These are phyloP conservation scores for Serendipita indica DNA, from an alignment of 768 basidiomycete genomes.

Conservation along the genomic window DNA sequence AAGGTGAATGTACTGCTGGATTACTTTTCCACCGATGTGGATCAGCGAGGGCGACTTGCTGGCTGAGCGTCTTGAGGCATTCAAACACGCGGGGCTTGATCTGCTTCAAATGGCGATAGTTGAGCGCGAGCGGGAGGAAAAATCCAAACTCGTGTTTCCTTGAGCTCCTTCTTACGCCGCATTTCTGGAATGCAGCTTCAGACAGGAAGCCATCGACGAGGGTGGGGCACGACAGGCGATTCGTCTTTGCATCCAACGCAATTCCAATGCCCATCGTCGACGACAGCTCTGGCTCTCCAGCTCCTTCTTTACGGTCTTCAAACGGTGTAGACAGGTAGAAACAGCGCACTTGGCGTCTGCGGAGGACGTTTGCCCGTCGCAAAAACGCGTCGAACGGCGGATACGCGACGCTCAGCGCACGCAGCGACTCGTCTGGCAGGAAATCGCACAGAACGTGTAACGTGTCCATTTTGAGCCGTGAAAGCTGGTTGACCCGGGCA, in stretches of 20 bases:
- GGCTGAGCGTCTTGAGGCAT: background rate
- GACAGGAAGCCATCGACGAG: background rate
- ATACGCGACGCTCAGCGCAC: background rate
- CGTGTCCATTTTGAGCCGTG: background rate
- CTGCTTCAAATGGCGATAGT: conserved; percentile 4
- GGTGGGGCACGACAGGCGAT: conserved; percentile 1
- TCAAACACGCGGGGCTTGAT: background rate
- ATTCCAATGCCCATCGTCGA: background rate
- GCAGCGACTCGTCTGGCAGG: conserved; percentile 8
- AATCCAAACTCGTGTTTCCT: background rate
- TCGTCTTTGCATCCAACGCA: background rate
- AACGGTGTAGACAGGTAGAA: background rate
- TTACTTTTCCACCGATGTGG: background rate
- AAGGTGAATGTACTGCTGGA: background rate
- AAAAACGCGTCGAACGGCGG: background rate
- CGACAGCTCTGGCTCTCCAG: background rate
- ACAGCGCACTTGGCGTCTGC: background rate
- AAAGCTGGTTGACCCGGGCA: background rate
- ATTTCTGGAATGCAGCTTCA: conserved; percentile 4
- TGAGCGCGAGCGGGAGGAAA: background rate
- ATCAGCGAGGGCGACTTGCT: background rate
- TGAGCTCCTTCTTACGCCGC: background rate
- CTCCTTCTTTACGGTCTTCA: background rate
- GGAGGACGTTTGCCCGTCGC: background rate
- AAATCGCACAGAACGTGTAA: conserved; percentile 4